phyloP scores from a whole-genome alignment of 306 rosid genomes.

The Aeschynomene evenia region DNA sequence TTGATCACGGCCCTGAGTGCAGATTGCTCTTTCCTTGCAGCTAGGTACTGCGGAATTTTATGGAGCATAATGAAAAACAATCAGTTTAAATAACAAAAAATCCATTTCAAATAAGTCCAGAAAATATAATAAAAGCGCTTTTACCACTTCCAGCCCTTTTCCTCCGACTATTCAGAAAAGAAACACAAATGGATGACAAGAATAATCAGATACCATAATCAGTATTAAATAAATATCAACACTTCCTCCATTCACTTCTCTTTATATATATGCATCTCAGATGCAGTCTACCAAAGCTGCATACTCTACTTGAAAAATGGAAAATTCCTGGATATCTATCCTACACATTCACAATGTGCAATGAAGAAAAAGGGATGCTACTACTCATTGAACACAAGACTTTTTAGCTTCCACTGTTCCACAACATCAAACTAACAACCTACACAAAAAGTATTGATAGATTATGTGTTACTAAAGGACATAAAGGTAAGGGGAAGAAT shows the following conservation, averaged over 20 bases:
- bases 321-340: neutral
- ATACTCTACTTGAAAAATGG: neutral
- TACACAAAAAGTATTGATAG: neutral
- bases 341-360: neutral
- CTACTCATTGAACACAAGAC: neutral
- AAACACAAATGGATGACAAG: constrained; percentile 28
- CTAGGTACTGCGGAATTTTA: constrained; percentile 66
- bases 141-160: constrained; percentile 34
- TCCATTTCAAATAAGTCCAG: constrained; percentile 3
- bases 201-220: constrained; percentile 31
- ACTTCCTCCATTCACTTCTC: neutral
- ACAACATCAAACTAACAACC: neutral
- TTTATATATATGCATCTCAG: neutral
- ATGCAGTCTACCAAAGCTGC: constrained; percentile 1
- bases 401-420: neutral
- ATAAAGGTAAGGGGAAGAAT: constrained; percentile 27
- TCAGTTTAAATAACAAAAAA: constrained; percentile 28
- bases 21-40: constrained; percentile 94
- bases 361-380: neutral
- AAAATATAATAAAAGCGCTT: constrained; percentile 19
- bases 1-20: constrained; percentile 89
- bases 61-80: constrained; percentile 15
- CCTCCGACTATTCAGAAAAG: constrained; percentile 31
- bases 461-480: neutral
- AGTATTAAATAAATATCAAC: constrained; percentile 1